phyloP scores from a whole-genome alignment of 2,329 filamentous ascomycete species.

The Phaeosphaeria sp. region DNA sequence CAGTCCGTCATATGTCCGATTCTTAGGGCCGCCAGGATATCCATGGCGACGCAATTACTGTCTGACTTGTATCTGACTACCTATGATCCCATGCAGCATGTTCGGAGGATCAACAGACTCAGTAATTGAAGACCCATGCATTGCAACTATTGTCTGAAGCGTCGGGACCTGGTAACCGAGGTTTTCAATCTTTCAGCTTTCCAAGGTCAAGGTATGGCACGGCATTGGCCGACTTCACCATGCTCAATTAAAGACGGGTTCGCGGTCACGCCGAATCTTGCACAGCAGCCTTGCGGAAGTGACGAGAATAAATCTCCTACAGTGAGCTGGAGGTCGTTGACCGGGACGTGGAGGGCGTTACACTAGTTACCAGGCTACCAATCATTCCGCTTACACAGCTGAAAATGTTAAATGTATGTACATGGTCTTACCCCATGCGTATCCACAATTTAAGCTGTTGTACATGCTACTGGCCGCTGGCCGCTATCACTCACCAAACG shows the following conservation, averaged over 20 bases:
- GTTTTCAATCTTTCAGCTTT: neutral
- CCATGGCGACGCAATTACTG: neutral
- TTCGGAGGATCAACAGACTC: neutral
- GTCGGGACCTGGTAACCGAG: neutral
- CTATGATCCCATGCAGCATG: neutral
- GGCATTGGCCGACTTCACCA: neutral
- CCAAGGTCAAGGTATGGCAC: neutral
- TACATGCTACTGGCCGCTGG: neutral
- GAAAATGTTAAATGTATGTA: neutral
- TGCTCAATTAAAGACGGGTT: neutral
- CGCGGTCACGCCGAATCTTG: neutral
- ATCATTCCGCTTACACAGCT: constrained; percentile 6
- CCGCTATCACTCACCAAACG: neutral
- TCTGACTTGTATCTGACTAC: neutral
- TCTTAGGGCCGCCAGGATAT: neutral
- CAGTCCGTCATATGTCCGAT: neutral
- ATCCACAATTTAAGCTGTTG: neutral
- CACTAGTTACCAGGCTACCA: constrained; percentile 9
- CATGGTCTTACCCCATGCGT: neutral
- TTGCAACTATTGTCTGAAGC: neutral
- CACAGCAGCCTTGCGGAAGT: neutral
- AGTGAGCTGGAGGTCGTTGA: constrained; percentile 30
- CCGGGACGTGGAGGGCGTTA: constrained; percentile 24
- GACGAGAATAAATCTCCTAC: constrained; percentile 15
- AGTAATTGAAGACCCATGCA: neutral